Percentiles rank a stretch among this genome's conserved stretches.
Evolutionary conservation across 768 basidiomycete genomes (phyloP).

Genomic region (Trametes coccinea): DNA sequence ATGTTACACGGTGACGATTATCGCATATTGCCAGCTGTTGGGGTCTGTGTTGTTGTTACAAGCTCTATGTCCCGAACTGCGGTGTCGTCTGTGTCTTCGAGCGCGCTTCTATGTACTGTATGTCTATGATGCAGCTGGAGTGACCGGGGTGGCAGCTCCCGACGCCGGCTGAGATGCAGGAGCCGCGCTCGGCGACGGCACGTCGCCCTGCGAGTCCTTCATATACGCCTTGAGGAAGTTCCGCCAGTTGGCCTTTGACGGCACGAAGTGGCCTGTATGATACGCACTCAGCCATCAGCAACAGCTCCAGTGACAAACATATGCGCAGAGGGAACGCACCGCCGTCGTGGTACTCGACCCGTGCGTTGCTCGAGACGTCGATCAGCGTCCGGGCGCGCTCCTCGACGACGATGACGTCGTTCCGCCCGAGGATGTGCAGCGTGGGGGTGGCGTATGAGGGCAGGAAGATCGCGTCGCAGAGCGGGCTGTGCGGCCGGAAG

Average conservation of each 20-base stretch:
- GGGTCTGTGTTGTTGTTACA: too few relatives aligned
- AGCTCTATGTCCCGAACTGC: too few relatives aligned
- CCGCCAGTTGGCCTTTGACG: conserved; percentile 74
- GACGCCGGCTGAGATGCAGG: conserved; percentile 42
- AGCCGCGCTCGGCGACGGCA: conserved; percentile 46
- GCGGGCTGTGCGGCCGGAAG: conserved; percentile 52
- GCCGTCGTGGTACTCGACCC: conserved; percentile 78
- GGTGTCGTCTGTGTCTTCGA: too few relatives aligned
- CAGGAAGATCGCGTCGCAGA: conserved; percentile 51
- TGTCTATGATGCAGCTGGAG: conserved; percentile 7
- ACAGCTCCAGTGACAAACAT: too few relatives aligned
- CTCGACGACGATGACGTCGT: conserved; percentile 70
- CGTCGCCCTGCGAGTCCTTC: conserved; percentile 46
- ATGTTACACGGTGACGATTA: too few relatives aligned
- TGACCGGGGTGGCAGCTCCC: conserved; percentile 48
- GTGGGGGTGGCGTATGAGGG: conserved; percentile 66
- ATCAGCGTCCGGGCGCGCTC: conserved; percentile 65
- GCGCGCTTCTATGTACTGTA: too few relatives aligned
- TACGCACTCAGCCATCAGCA: too few relatives aligned
- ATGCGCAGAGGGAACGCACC: conserved; percentile 48
- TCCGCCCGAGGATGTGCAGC: conserved; percentile 75
- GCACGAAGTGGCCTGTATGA: conserved; percentile 75
- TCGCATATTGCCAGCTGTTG: too few relatives aligned
- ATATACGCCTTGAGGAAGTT: conserved; percentile 73
- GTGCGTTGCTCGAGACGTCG: conserved; percentile 50